A percentile compares a stretch with the other conserved stretches of the same genome.
phyloP scores from a whole-genome alignment of 2,329 filamentous ascomycete species.

The Colletotrichum sp. region DNA sequence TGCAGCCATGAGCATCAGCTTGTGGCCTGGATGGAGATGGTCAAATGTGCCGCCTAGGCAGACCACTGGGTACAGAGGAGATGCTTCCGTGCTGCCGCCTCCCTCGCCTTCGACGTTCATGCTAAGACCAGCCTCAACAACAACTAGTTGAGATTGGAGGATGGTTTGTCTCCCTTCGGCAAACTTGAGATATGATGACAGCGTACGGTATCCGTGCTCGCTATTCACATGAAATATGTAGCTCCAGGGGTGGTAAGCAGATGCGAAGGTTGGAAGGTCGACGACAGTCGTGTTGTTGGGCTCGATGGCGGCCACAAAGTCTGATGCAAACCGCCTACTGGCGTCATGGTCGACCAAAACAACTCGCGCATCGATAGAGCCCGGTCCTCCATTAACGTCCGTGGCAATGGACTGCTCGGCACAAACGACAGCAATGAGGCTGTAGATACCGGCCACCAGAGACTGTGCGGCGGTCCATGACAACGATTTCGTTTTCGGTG shows the following conservation, averaged over 20 bases:
- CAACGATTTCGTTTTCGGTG: constrained; percentile 53
- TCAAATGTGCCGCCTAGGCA: constrained; percentile 95
- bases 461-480: constrained; percentile 73
- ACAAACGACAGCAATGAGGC: constrained; percentile 75
- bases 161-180: constrained; percentile 52
- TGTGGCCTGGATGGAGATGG: constrained; percentile 93
- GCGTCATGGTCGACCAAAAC: constrained; percentile 71
- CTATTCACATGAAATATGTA: constrained; percentile 69
- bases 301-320: constrained; percentile 41
- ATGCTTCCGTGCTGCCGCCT: neutral
- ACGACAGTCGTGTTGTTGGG: constrained; percentile 51
- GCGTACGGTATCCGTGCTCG: constrained; percentile 66
- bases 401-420: constrained; percentile 64
- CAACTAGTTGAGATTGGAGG: constrained; percentile 54
- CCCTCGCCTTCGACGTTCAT: constrained; percentile 36
- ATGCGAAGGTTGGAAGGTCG: constrained; percentile 57
- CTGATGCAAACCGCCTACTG: constrained; percentile 32
- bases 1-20: constrained; percentile 90
- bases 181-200: constrained; percentile 52
- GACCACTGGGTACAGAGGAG: constrained; percentile 47
- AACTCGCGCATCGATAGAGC: constrained; percentile 78
- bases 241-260: constrained; percentile 64
- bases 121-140: constrained; percentile 58
- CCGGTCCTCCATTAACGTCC: constrained; percentile 58
- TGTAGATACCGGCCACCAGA: constrained; percentile 80